Evolutionary conservation across 495 filamentous ascomycete genomes (phyloP), one percentile per base, ranked within the genome.

Genomic region (Oidiodendron maius): DNA sequence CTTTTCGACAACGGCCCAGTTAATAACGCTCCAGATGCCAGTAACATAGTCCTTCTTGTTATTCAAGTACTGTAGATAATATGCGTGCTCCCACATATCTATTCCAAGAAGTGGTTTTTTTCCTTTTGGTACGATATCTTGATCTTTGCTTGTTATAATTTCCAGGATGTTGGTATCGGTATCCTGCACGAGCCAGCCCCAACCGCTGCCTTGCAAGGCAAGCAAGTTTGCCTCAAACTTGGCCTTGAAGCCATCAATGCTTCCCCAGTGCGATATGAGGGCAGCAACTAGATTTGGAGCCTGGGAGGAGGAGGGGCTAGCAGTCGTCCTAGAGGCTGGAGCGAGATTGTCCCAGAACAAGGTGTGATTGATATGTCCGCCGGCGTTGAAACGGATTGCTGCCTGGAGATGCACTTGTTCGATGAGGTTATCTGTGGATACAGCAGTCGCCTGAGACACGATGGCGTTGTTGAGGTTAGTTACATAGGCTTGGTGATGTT

Each of bases 271-370:
- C 28, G 8, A 8, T n/a, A 8, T 32, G 28, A 32, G 8, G 8
- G 28, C 28, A 8, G 8, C n/a, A n/a, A n/a, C 8, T 8, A 32
- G 28, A 8, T n/a, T 8, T n/a, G 28, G 28, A 8, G 28, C 28
- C 28, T 8, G 8, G n/a, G 28, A 32, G 8, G n/a, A 32, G 8
- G 8, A 8, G 28, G 28, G 90, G 59, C 11, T 10, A 11, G 9
- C 13, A 11, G 25, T 20, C 8, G 5, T 35, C n/a, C n/a, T n/a
- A n/a, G n/a, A n/a, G 44, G 25, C 13, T 4, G 44, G 25, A n/a
- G 91, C 86, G 40, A 96, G 74, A 76, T 96, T 96, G 75, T 96
- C 88, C 91, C 91, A 96, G 78, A 96, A 96, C 38, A 96, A 80
- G 23, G 77, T 76, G 76, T 96, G 91, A 75, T 96, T 96, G 60